These are phyloP conservation scores for Boletales sp. DNA, from an alignment of 768 basidiomycete species.

Conservation along the genomic window DNA sequence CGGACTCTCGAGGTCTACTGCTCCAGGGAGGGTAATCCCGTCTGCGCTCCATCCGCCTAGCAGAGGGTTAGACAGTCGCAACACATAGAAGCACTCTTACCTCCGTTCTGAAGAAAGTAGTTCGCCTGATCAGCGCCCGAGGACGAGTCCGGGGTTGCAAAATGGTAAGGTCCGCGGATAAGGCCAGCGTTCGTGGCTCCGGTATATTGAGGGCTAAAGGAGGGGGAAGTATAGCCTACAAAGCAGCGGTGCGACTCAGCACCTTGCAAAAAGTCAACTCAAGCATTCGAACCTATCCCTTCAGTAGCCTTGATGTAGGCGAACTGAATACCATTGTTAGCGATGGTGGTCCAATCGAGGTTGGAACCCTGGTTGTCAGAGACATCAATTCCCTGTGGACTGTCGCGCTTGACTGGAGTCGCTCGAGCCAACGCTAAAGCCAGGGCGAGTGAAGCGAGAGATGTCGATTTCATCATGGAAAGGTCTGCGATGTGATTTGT, in stretches of 20 bases:
- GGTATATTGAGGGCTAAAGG: slow-evolving; percentile 47
- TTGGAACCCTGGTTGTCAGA: slow-evolving; percentile 42
- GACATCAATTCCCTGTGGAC: slow-evolving; percentile 53
- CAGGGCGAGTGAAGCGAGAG: slow-evolving; percentile 12
- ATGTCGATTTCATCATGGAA: slow-evolving; percentile 16
- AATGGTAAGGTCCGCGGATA: slow-evolving; percentile 61
- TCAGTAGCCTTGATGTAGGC: slow-evolving; percentile 70
- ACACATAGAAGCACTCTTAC: slow-evolving; percentile 19
- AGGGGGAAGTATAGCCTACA: slow-evolving; percentile 21
- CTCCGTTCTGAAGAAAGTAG: slow-evolving; percentile 57
- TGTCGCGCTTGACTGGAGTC: slow-evolving; percentile 28
- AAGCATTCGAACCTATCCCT: slow-evolving; percentile 41
- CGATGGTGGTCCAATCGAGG: slow-evolving; percentile 52
- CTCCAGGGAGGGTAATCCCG: slow-evolving; percentile 60
- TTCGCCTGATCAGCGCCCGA: slow-evolving; percentile 57
- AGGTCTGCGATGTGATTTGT: neutral
- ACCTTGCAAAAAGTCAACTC: neutral
- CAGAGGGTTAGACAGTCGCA: neutral
- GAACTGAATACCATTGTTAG: slow-evolving; percentile 49
- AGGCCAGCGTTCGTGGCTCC: slow-evolving; percentile 54
- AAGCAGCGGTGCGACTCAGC: neutral
- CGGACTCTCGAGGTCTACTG: slow-evolving; percentile 61
- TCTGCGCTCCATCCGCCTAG: slow-evolving; percentile 52
- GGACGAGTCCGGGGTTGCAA: slow-evolving; percentile 51
- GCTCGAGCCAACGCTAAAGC: slow-evolving; percentile 13